Base-by-base conservation (phyloP, 306 rosid species). In the Rubus parviflorus region DNA sequence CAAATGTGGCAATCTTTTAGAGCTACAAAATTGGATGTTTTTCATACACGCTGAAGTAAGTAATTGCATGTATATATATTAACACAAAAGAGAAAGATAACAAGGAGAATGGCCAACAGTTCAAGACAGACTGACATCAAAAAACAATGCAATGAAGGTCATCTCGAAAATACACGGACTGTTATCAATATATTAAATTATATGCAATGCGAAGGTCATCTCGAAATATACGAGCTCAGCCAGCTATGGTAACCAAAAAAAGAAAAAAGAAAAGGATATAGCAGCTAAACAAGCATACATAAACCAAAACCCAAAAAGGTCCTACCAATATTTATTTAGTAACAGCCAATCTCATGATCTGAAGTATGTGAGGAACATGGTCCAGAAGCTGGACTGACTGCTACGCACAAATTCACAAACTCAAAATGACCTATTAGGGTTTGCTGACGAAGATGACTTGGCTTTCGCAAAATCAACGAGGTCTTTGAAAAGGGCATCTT, bases 391-490 rank as follows among this genome's bases (percentile, higher is more conserved):
- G 77, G 69, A 82, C 81, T 85, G 70, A 74, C 43, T 71, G 80
- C 40, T 65, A 67, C 53, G 58, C 78, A 81, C 70, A 66, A 80
- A 49, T 81, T 51, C 53, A 42, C 47, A 25, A 45, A 73, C 76
- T 93, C 90, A 90, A 80, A 81, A 89, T 64, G 94, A 87, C 82
- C 90, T 87, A 78, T 90, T 93, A 66, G 92, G 84, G 15, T 86
- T 89, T 11, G 98, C 80, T 65, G 97, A 79, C 13, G 94, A 87
- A 49, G 99, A 89, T 43, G 97, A 90, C 74, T 91, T 88, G 40
- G 97, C 86, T 84, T 91, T 96, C 4, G 96, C 97, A 74, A 89
- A 89, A 84, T 92, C 99, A 81, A 92, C 90, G 0, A 91, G 91
- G 81, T 92, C 94, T 70, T 91, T 91, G 88, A 96, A 92, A 20